Evolutionary conservation across 805 yeast species (phyloP).

Genomic region (Hanseniaspora mollemarum): DNA sequence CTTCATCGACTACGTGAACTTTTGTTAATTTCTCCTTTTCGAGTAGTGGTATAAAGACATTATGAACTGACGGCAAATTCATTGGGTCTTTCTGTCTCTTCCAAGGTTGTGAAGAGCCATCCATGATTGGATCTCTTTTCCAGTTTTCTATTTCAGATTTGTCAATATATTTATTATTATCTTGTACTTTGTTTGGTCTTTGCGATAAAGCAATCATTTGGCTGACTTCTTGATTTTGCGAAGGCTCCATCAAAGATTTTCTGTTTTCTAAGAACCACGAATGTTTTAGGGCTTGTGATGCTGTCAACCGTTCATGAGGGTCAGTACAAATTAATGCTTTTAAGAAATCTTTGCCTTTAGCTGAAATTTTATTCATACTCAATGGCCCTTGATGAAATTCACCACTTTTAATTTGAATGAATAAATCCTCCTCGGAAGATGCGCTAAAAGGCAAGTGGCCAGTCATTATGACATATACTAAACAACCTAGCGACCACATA

Average conservation of each 20-base stretch:
- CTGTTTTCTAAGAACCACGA: slow-evolving; percentile 52
- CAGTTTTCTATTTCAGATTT: slow-evolving; percentile 3
- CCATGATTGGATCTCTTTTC: slow-evolving; percentile 11
- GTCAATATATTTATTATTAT: neutral
- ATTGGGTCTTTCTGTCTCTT: slow-evolving; percentile 1
- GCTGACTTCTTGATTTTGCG: neutral
- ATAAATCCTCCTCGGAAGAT: slow-evolving; percentile 73
- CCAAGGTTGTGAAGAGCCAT: slow-evolving; percentile 14
- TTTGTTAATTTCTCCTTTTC: neutral
- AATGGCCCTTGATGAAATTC: slow-evolving; percentile 70
- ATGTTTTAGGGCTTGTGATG: slow-evolving; percentile 62
- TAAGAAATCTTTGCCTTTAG: slow-evolving; percentile 62
- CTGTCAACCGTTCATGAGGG: slow-evolving; percentile 61
- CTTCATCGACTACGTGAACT: too few species aligned
- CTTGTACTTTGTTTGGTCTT: neutral
- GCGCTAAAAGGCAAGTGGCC: slow-evolving; percentile 94
- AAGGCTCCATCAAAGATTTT: slow-evolving; percentile 16
- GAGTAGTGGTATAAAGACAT: neutral
- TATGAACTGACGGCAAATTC: neutral
- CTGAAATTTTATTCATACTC: slow-evolving; percentile 51
- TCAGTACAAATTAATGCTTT: slow-evolving; percentile 61
- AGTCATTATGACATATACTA: slow-evolving; percentile 81
- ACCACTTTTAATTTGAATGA: slow-evolving; percentile 63
- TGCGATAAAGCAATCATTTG: slow-evolving; percentile 11
- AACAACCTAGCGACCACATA: slow-evolving; percentile 95